Conservation (phyloP, 305 asterid genomes). For the Lippia alba region DNA sequence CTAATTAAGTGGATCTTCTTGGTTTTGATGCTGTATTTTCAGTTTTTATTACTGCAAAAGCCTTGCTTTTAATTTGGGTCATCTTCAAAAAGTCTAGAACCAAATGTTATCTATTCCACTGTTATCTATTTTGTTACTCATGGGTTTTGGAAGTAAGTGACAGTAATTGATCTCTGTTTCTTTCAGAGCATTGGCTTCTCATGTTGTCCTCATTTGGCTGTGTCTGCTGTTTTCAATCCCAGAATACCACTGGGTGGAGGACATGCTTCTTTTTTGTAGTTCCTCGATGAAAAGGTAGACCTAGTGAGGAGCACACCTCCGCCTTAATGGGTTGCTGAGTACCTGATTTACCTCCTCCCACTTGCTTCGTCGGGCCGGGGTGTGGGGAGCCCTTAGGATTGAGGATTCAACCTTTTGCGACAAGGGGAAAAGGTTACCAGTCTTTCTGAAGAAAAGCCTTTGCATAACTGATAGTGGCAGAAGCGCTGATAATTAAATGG, state of each 20-base stretch:
- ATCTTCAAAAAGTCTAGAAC: too few relatives aligned
- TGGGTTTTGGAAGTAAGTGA: conserved; percentile 9
- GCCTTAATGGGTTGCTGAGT: too few relatives aligned
- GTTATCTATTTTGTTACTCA: not conserved
- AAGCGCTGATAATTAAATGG: not conserved
- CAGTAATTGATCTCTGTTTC: not conserved
- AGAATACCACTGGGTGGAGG: conserved; percentile 83
- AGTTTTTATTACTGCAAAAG: not conserved
- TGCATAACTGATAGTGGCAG: too few relatives aligned
- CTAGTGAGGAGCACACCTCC: too few relatives aligned
- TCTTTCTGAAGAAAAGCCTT: too few relatives aligned
- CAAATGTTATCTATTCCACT: not conserved
- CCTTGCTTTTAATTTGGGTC: too few relatives aligned
- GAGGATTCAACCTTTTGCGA: too few relatives aligned
- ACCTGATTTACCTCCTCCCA: too few relatives aligned
- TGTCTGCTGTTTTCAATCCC: conserved; percentile 65
- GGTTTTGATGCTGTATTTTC: not conserved
- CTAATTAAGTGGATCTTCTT: not conserved
- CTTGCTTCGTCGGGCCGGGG: too few relatives aligned
- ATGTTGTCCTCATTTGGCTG: conserved; percentile 62
- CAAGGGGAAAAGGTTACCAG: too few relatives aligned
- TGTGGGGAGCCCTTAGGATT: too few relatives aligned
- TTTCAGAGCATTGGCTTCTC: conserved; percentile 71
- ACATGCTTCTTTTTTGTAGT: conserved; percentile 64
- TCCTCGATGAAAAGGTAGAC: too few relatives aligned